Base-by-base conservation (phyloP, 768 basidiomycete genomes). In the Paxillus rubicundulus region DNA sequence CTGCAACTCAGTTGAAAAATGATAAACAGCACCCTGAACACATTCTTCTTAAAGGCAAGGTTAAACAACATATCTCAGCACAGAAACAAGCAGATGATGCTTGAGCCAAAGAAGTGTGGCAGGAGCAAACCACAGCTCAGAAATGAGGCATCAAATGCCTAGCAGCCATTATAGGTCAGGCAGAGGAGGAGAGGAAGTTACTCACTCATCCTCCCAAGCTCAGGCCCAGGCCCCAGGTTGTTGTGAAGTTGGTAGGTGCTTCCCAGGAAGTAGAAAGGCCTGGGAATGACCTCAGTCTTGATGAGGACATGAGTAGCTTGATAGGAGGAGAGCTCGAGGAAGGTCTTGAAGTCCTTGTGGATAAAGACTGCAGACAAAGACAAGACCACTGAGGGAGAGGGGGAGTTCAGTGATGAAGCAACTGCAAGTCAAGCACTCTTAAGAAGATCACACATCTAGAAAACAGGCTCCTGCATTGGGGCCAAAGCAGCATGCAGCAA, bases 21-120 rank as follows among this genome's bases (percentile, higher is more conserved):
- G 48, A 27, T 8, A 49, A 28, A 18, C 48, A 49, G 24, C 37
- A 32, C 39, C 48, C 48, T n/a, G 48, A 38, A 12, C 48, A 30
- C 3, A 21, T 49, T 28, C 37, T 49, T 30, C 36, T 49, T 13
- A 38, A 49, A 37, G 48, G 38, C 28, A 36, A 49, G 18, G 13
- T 13, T 13, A 49, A 49, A 40, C 2, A 9, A 18, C 20, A 12
- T 4, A 47, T 18, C 20, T 6, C 32, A 9, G 33, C 10, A 6
- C 33, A 47, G 32, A 47, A 34, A 7, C 5, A 47, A 20, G 46
- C 32, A 10, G 46, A 47, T n/a, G 18, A 36, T 16, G 36, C 36
- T 43, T 20, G 16, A 43, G 41, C 41, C 17, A 10, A 24, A 43
- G 9, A 37, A 30, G 28, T 3, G 12, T 16, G n/a, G 18, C 24